Conservation (phyloP, 2,329 filamentous ascomycete genomes). For the Aspergillus neoniger region DNA sequence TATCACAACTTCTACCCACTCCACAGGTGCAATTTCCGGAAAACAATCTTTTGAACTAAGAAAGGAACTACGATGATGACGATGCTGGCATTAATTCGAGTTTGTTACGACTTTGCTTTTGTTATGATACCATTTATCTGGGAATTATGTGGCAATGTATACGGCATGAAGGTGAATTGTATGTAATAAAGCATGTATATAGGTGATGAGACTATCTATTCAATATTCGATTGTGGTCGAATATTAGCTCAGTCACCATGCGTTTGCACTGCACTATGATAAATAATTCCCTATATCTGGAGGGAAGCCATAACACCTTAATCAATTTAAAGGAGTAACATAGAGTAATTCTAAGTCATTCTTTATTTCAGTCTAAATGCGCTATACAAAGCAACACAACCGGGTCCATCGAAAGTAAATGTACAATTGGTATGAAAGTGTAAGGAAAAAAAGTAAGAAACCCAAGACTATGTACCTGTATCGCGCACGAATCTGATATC, state of each 20-base stretch:
- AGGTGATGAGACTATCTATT: background rate
- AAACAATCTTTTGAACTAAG: background rate
- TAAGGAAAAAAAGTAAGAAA: background rate
- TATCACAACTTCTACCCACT: constrained; percentile 10
- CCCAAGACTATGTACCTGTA: constrained; percentile 10
- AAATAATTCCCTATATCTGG: no score
- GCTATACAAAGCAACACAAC: constrained; percentile 7
- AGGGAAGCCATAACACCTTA: no score
- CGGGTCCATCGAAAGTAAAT: constrained; percentile 2
- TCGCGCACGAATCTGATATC: constrained; percentile 16
- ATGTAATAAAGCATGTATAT: background rate
- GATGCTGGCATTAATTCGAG: background rate
- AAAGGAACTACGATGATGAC: background rate
- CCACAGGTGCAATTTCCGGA: constrained; percentile 7
- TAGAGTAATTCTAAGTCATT: no score
- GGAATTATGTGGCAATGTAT: background rate
- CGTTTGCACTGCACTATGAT: no score
- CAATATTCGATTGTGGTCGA: no score
- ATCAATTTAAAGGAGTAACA: accelerated
- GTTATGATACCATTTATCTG: background rate
- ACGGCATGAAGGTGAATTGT: no score
- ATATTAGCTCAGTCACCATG: no score
- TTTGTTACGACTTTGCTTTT: background rate
- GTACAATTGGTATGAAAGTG: constrained; percentile 5
- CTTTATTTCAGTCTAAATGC: background rate